Base-by-base conservation (phyloP, 495 filamentous ascomycete species). In the Schizothecium vesticola region DNA sequence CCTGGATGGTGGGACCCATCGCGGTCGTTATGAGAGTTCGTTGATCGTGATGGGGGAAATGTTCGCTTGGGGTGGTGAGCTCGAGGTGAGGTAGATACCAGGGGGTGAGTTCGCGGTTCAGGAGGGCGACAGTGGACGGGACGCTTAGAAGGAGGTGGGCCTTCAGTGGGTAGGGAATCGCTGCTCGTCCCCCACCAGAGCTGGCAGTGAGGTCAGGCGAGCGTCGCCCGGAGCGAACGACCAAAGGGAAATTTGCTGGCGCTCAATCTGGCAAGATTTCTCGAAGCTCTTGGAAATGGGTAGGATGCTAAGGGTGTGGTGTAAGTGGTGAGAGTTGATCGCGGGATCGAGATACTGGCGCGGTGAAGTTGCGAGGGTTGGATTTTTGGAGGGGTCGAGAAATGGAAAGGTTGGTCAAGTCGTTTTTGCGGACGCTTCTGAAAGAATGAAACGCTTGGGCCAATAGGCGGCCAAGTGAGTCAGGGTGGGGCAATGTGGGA, bases 341-440 rank as follows among this genome's bases (percentile, higher is more conserved):
- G 56, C 36, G 29, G 31, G 22, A 22, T 25, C 58, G 23, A 12
- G 76, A 77, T 77, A 77, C 73, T 77, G 76, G 73, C 59, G 72
- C 26, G 43, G 70, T 43, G 66, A 65, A 69, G 64, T 68, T 63
- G 66, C 68, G 55, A 61, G 26, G 21, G 64, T 21, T 29, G 64
- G 61, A 60, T 59, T 55, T 51, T 63, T 33, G 67, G 60, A 59
- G 61, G 67, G 70, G 66, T 55, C 7, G 23, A 67, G 65, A 67
- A 33, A 67, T 67, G 66, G 33, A 36, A 58, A 29, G 33, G 63
- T 22, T 77, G 66, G 75, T 67, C 74, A 67, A 77, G 75, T 69
- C 74, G 75, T 67, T 69, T 73, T 65, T 56, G 71, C 67, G 62
- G 66, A 64, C 61, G 68, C 66, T 21, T 56, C 57, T 19, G 16